phyloP scores from a whole-genome alignment of 257 asterid genomes.

The Haberlea rhodopensis region DNA sequence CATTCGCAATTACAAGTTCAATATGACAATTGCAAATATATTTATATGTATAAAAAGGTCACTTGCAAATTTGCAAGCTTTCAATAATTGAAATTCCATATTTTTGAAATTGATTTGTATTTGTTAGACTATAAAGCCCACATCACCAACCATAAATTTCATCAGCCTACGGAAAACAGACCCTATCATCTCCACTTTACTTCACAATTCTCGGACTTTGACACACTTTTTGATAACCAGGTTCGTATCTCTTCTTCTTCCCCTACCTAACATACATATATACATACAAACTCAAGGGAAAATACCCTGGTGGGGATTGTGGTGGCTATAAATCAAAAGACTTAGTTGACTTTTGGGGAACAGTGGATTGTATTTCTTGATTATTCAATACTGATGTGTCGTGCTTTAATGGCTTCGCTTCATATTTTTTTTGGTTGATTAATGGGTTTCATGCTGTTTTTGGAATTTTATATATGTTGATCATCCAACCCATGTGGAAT shows the following conservation, averaged over 20 bases:
- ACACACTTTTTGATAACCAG: not conserved
- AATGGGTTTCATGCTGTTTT: slow-evolving; percentile 22
- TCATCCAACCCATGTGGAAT: slow-evolving; percentile 8
- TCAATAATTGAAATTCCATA: too few relatives aligned
- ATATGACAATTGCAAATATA: too few relatives aligned
- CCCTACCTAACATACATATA: too few relatives aligned
- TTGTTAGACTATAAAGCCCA: not conserved
- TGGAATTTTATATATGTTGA: slow-evolving; percentile 20
- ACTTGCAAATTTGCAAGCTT: too few relatives aligned
- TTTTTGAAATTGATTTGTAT: too few relatives aligned
- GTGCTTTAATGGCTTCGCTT: slow-evolving; percentile 10
- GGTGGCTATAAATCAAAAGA: slow-evolving; percentile 4
- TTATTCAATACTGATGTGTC: slow-evolving; percentile 24
- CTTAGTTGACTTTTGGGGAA: slow-evolving; percentile 35
- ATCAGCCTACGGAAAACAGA: not conserved
- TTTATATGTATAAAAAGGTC: too few relatives aligned
- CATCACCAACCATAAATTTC: not conserved
- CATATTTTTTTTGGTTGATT: slow-evolving; percentile 15
- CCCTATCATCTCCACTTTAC: not conserved
- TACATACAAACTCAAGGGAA: too few relatives aligned
- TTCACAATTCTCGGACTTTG: not conserved
- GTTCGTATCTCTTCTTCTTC: not conserved
- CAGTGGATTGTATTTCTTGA: slow-evolving; percentile 29
- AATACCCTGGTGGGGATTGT: too few relatives aligned
- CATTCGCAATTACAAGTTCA: too few relatives aligned